Evolutionary conservation across 768 basidiomycete genomes (phyloP), one percentile per base, ranked within the genome.

Genomic region (Tricholoma terreum): DNA sequence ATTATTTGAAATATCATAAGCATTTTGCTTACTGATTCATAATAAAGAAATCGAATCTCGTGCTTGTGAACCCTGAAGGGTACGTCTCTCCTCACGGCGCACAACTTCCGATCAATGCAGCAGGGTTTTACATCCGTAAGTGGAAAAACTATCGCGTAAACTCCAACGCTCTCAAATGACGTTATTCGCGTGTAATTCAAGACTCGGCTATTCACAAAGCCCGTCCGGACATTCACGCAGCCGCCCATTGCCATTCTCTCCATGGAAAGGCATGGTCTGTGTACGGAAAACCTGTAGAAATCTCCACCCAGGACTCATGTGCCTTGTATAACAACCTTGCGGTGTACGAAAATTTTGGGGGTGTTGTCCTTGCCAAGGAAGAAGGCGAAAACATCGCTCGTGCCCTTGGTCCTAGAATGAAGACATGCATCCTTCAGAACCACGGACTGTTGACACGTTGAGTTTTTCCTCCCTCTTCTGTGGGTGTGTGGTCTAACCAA

Each of bases 251-350:
- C 15, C 80, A 81, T 62, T 77, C 79, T 9, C 67, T 75, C 6
- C 69, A 77, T 64, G 82, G 80, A 35, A 81, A 78, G 62, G 78
- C 80, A 0, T 83, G 78, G 67, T 77, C 77, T 7, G 68, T 77
- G 8, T 72, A 81, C 22, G 79, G 80, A 12, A 71, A 67, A 27
- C 67, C 71, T 12, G 66, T 80, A 35, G 76, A 79, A 31, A 73
- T 76, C 61, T 69, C 77, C 40, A 74, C 74, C 6, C 79, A 80
- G 63, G 80, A 80, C 55, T 61, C 75, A 9, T 79, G 76, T 55
- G 70, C 72, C 3, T 77, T 81, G 62, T 76, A 75, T 58, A 63
- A 79, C 48, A 76, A 78, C 49, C 71, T 73, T 61, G 74, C 69
- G 8, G 67, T 82, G 19, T 80, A 82, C 60, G 66, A 66, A 30